These are phyloP conservation scores for Blumeria hordei DNA, from an alignment of 2,329 filamentous ascomycete genomes.

Conservation along the genomic window DNA sequence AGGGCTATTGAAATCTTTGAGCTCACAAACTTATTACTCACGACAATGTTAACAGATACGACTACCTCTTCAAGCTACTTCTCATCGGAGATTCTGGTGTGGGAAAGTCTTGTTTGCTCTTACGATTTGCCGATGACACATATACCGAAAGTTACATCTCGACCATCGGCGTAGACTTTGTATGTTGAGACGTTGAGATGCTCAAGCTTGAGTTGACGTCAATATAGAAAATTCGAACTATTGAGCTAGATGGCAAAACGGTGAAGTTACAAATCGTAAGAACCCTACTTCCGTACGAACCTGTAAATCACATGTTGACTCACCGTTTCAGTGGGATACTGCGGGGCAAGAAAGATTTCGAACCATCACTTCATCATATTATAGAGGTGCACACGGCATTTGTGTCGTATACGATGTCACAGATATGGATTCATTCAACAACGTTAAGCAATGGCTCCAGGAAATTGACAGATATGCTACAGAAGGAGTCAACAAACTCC, in stretches of 20 bases:
- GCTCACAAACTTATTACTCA: constrained; percentile 7
- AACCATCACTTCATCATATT: constrained; percentile 98
- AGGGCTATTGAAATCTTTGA: background rate
- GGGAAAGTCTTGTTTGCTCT: constrained; percentile 94
- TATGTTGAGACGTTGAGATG: constrained; percentile 23
- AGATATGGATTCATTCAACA: constrained; percentile 99
- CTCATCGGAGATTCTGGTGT: constrained; percentile 99
- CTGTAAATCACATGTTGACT: background rate
- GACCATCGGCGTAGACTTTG: constrained; percentile 97
- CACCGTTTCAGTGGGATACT: constrained; percentile 72
- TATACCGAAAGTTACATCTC: constrained; percentile 99
- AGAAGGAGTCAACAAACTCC: constrained; percentile 96
- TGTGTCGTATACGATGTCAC: constrained; percentile 99
- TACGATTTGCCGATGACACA: constrained; percentile 96
- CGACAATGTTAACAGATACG: constrained; percentile 47
- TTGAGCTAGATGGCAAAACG: constrained; percentile 98
- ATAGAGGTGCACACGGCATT: constrained; percentile 95
- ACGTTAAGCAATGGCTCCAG: constrained; percentile 99
- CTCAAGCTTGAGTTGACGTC: constrained; percentile 13
- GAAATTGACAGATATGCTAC: constrained; percentile 98
- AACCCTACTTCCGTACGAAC: constrained; percentile 6
- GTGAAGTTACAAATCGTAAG: constrained; percentile 98
- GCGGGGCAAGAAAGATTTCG: constrained; percentile 98
- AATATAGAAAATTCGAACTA: constrained; percentile 90
- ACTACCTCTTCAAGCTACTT: constrained; percentile 99